These are phyloP conservation scores for Eucalyptus victrix DNA, from an alignment of 345 rosid genomes.

Conservation along the genomic window DNA sequence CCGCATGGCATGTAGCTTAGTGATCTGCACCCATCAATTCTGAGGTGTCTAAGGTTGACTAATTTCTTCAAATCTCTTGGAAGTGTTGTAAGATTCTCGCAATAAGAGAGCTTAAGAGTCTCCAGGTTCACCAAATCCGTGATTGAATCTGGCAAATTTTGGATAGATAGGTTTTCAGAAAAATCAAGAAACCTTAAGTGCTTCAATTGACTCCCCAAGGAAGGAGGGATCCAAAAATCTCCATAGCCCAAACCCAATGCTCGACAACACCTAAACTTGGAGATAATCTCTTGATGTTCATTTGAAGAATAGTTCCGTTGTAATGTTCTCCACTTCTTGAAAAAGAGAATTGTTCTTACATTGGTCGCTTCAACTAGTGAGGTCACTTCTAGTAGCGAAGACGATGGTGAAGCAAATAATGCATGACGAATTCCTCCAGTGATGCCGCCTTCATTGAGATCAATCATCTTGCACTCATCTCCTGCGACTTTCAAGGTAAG, in stretches of 20 bases:
- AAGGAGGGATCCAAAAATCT: fast-evolving
- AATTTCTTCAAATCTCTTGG: neutral
- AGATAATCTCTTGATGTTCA: neutral
- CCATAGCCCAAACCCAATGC: fast-evolving
- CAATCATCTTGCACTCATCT: neutral
- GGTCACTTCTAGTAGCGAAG: neutral
- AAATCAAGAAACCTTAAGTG: neutral
- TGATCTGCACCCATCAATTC: fast-evolving
- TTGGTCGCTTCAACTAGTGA: neutral
- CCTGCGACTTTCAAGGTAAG: neutral
- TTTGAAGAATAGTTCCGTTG: fast-evolving
- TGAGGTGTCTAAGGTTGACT: neutral
- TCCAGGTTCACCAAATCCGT: neutral
- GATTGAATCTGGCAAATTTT: neutral
- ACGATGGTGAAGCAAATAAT: fast-evolving
- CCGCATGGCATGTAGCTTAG: neutral
- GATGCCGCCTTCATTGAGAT: fast-evolving
- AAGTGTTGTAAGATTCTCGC: fast-evolving
- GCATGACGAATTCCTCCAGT: fast-evolving
- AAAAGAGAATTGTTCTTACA: neutral
- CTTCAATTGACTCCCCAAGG: neutral
- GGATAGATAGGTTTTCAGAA: fast-evolving
- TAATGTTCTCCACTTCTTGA: fast-evolving
- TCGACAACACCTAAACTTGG: neutral
- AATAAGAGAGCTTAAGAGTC: fast-evolving